These are phyloP conservation scores for Hypericum perforatum DNA, from an alignment of 345 rosid species.

Conservation along the genomic window DNA sequence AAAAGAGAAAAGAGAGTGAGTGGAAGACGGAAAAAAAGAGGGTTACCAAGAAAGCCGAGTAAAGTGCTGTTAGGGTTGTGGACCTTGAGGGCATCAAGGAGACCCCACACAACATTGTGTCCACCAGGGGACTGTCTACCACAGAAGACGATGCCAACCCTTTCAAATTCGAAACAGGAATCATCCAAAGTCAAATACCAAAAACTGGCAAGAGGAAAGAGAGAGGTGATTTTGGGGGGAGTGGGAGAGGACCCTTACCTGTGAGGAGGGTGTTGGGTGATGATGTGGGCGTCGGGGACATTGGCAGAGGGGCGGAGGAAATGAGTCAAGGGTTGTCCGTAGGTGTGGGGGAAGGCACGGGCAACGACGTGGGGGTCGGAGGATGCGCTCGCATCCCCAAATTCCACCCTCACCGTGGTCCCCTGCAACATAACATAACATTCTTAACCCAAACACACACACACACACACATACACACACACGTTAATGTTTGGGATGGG, in stretches of 20 bases:
- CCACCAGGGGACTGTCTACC: slow-evolving; percentile 99
- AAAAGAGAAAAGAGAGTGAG: not conserved
- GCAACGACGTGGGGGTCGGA: slow-evolving; percentile 53
- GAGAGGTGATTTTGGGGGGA: not conserved
- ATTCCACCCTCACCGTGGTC: slow-evolving; percentile 84
- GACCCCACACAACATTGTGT: slow-evolving; percentile 96
- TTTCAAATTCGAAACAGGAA: not conserved
- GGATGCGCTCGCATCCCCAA: slow-evolving; percentile 71
- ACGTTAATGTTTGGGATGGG: no score
- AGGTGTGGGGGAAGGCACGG: slow-evolving; percentile 71
- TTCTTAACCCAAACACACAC: no score
- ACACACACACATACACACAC: no score
- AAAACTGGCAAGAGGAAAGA: no score
- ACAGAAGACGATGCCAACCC: slow-evolving; percentile 62
- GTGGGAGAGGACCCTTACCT: slow-evolving; percentile 30
- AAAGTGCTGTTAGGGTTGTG: slow-evolving; percentile 67
- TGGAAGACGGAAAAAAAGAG: not conserved
- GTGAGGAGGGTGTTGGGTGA: slow-evolving; percentile 68
- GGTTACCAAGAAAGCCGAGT: slow-evolving; percentile 78
- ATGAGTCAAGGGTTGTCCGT: slow-evolving; percentile 89
- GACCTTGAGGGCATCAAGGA: slow-evolving; percentile 60
- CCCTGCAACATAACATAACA: slow-evolving; percentile 47
- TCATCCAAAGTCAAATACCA: not conserved
- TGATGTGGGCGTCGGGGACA: slow-evolving; percentile 89
- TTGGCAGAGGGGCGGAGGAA: slow-evolving; percentile 76